A percentile compares a stretch with the other conserved stretches of the same genome.
Evolutionary conservation across 169 alveolate genomes (phyloP).

Genomic region (Babesia gibsoni): DNA sequence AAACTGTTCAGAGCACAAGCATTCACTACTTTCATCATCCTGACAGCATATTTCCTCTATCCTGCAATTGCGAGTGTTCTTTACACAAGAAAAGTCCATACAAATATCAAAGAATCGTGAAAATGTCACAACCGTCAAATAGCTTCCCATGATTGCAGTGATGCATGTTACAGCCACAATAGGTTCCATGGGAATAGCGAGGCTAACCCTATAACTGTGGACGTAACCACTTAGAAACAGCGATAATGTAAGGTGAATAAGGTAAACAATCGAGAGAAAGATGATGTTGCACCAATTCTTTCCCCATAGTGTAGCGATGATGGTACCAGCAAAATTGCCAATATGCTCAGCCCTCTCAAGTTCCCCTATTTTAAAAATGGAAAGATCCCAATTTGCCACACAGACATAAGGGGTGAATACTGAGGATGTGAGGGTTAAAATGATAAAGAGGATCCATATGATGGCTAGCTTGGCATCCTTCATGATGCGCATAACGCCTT

Average conservation of each 20-base stretch:
- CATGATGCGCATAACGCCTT: not conserved
- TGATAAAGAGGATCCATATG: conserved; percentile 10
- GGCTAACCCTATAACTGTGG: conserved; percentile 28
- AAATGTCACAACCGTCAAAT: not conserved
- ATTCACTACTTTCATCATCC: conserved; percentile 8
- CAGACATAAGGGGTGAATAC: conserved; percentile 20
- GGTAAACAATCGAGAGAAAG: not conserved
- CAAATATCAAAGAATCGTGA: not conserved
- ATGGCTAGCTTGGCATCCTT: not conserved
- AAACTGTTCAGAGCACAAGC: conserved; percentile 20
- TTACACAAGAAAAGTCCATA: not conserved
- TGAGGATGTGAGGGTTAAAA: conserved; percentile 6
- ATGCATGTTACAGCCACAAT: not conserved
- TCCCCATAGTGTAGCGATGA: not conserved
- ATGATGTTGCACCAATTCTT: not conserved
- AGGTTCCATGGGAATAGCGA: not conserved
- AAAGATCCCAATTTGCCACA: conserved; percentile 16
- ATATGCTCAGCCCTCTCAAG: conserved; percentile 26
- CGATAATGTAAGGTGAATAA: not conserved
- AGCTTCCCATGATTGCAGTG: conserved; percentile 10
- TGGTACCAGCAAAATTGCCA: conserved; percentile 4
- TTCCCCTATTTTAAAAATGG: conserved; percentile 11
- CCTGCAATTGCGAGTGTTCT: too few species aligned
- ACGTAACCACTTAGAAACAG: not conserved
- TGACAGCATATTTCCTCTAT: not conserved